A percentile compares a stretch with the other conserved stretches of the same genome.
phyloP scores from a whole-genome alignment of 495 filamentous ascomycete genomes.

The Lophiostoma macrostomum region DNA sequence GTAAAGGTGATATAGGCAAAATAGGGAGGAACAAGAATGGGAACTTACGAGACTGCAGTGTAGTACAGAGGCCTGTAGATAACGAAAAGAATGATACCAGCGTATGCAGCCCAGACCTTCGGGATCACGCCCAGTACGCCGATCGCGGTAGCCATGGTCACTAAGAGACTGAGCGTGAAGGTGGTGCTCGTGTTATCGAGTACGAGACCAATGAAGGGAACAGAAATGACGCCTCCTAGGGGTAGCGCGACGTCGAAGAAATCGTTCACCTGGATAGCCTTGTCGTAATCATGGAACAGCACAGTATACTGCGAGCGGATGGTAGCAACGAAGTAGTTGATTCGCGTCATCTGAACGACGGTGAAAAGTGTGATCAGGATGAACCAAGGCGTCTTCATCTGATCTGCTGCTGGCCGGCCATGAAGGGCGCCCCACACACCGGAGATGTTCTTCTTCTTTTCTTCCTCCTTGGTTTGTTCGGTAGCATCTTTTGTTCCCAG shows the following conservation, averaged over 20 bases:
- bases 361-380: constrained; percentile 83
- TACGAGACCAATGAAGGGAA: constrained; percentile 83
- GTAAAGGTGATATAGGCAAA: not conserved
- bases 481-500: constrained; percentile 59
- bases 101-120: constrained; percentile 67
- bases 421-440: constrained; percentile 93
- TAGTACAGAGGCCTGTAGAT: constrained; percentile 74
- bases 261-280: constrained; percentile 69
- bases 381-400: constrained; percentile 86
- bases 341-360: constrained; percentile 85
- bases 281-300: constrained; percentile 58
- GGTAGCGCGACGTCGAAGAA: constrained; percentile 90
- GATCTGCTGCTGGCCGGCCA: constrained; percentile 63
- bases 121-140: constrained; percentile 77
- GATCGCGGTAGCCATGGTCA: constrained; percentile 68
- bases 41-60: constrained; percentile 63
- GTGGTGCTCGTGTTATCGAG: constrained; percentile 76
- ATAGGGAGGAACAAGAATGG: not conserved
- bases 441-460: constrained; percentile 59
- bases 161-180: constrained; percentile 71
- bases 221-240: constrained; percentile 74
- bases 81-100: constrained; percentile 77
- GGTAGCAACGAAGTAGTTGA: constrained; percentile 97
- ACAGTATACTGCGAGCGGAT: constrained; percentile 80
- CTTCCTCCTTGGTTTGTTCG: constrained; percentile 51